Conservation (phyloP, 2,329 filamentous ascomycete genomes). For the Arthrobotrys conoides region DNA sequence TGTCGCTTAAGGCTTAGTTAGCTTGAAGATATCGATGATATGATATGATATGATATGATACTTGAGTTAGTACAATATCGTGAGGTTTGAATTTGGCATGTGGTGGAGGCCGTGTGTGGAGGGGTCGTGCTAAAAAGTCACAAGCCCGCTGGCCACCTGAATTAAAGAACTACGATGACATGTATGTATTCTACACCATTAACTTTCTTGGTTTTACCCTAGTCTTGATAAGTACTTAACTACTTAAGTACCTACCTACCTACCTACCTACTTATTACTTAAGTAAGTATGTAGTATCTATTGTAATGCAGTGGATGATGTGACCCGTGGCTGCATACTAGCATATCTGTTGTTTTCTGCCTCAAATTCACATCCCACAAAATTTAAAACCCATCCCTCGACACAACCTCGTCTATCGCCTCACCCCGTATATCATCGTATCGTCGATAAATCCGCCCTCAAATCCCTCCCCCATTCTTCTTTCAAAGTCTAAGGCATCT, state of each 20-base stretch:
- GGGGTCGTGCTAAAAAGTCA: conserved; percentile 33
- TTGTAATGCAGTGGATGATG: not conserved
- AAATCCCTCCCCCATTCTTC: not conserved
- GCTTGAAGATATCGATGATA: conserved; percentile 3
- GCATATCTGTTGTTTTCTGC: conserved; percentile 42
- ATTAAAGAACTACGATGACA: too few species aligned
- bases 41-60: too few species aligned
- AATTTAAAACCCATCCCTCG: conserved; percentile 11
- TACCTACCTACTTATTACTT: too few species aligned
- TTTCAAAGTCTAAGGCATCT: not conserved
- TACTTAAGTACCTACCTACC: too few species aligned
- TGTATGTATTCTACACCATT: conserved; percentile 2
- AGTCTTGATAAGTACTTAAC: not conserved
- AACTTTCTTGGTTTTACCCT: conserved; percentile 7
- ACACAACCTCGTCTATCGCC: not conserved
- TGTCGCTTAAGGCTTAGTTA: conserved; percentile 11
- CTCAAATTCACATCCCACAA: not conserved
- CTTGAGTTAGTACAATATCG: too few species aligned
- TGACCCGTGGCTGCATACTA: conserved; percentile 17
- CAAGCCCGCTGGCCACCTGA: conserved; percentile 12
- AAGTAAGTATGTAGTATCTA: not conserved
- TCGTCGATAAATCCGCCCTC: conserved; percentile 14
- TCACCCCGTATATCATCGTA: not conserved
- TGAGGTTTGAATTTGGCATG: conserved; percentile 7
- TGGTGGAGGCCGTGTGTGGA: conserved; percentile 16